A percentile compares a stretch with the other conserved stretches of the same genome.
These are phyloP conservation scores for Stephania yunnanensis DNA, from an alignment of 164 flowering plant genomes.

Conservation along the genomic window DNA sequence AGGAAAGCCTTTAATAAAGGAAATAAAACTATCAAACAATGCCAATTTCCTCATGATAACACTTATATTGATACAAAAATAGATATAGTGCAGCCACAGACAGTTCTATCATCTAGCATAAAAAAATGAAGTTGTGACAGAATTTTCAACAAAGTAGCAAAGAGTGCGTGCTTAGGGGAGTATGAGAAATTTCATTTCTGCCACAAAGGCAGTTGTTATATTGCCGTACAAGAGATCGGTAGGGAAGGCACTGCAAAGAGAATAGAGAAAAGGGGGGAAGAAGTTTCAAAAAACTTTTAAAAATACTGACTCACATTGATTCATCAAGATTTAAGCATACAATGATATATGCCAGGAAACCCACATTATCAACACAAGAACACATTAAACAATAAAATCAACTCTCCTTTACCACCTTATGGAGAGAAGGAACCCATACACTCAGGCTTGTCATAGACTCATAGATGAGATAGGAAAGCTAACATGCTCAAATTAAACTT, in stretches of 20 bases:
- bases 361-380: too few relatives aligned
- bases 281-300: not conserved
- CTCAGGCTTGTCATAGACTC: too few relatives aligned
- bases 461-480: too few relatives aligned
- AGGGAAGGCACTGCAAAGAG: not conserved
- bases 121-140: not conserved
- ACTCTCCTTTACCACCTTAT: too few relatives aligned
- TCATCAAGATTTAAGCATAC: not conserved
- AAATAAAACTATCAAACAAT: not conserved
- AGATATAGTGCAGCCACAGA: not conserved
- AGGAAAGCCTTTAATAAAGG: not conserved
- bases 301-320: not conserved
- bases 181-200: not conserved
- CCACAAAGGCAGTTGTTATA: not conserved
- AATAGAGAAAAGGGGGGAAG: not conserved
- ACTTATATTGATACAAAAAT: not conserved
- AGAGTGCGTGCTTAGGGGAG: not conserved
- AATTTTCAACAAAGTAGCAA: not conserved
- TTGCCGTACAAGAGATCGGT: not conserved
- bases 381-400: too few relatives aligned
- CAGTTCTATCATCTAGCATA: not conserved
- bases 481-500: too few relatives aligned
- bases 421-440: too few relatives aligned
- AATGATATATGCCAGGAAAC: too few relatives aligned
- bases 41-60: not conserved